A percentile compares a stretch with the other conserved stretches of the same genome.
These are phyloP conservation scores for Pyrenochaeta sp. DNA, from an alignment of 2,329 filamentous ascomycete genomes.

Conservation along the genomic window DNA sequence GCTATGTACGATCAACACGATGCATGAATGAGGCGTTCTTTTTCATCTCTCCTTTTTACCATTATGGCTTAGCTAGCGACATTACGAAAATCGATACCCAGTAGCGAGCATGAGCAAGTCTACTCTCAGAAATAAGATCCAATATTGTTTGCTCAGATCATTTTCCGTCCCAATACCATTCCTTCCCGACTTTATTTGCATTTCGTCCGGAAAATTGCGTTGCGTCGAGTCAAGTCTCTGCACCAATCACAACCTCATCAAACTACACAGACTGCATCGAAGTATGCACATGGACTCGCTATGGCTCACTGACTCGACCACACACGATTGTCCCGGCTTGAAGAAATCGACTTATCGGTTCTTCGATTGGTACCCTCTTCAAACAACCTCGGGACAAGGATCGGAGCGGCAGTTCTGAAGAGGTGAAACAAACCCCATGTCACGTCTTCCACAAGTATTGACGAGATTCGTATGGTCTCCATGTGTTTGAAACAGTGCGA, in stretches of 20 bases:
- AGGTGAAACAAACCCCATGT: neutral
- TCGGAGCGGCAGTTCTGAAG: neutral
- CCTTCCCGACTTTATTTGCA: neutral
- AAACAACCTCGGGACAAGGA: neutral
- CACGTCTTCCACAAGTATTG: too few relatives aligned
- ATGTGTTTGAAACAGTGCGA: neutral
- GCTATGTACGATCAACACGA: constrained; percentile 31
- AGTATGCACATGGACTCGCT: too few relatives aligned
- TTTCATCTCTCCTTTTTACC: constrained; percentile 11
- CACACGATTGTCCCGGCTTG: too few relatives aligned
- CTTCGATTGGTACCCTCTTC: neutral
- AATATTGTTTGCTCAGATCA: neutral
- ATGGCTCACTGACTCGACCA: too few relatives aligned
- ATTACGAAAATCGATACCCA: constrained; percentile 20
- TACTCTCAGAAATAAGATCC: neutral
- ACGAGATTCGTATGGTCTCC: neutral
- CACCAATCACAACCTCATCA: neutral
- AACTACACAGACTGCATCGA: neutral
- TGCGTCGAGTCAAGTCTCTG: neutral
- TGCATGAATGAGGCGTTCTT: constrained; percentile 38
- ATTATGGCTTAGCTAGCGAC: constrained; percentile 17
- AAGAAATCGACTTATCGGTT: neutral
- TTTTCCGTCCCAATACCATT: neutral
- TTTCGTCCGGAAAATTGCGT: too few relatives aligned
- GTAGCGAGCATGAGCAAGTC: constrained; percentile 5